phyloP scores from a whole-genome alignment of 352 stramenopile genomes.

The Phytophthora chlamydospora region DNA sequence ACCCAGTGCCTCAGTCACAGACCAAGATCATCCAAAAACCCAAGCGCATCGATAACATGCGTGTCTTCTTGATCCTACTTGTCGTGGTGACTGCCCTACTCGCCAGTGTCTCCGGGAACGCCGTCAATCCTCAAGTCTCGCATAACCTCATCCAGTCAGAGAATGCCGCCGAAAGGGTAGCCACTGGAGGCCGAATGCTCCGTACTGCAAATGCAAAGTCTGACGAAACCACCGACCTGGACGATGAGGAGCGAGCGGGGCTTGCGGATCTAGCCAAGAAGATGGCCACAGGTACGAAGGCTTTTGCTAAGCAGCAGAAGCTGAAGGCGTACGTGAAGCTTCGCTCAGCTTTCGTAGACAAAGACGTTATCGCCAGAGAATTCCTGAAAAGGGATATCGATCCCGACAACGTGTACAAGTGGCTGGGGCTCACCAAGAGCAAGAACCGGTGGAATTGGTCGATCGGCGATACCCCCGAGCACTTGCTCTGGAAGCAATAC shows the following conservation, averaged over 20 bases:
- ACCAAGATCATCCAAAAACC: no score
- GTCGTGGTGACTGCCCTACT: neutral
- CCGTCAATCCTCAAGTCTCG: neutral
- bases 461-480: no score
- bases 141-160: neutral
- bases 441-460: no score
- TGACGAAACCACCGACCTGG: neutral
- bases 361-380: neutral
- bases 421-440: neutral
- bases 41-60: neutral
- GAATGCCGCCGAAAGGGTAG: no score
- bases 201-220: neutral
- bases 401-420: conserved; percentile 1
- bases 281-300: neutral
- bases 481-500: no score
- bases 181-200: neutral
- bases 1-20: no score
- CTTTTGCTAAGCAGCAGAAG: no score
- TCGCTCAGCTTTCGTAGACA: neutral
- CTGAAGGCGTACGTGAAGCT: neutral
- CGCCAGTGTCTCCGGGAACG: neutral
- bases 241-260: conserved; percentile 4
- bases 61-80: neutral
- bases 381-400: neutral
- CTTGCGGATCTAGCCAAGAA: neutral